Evolutionary conservation across 768 basidiomycete species (phyloP).

Genomic region (Trichaptum fuscoviolaceum): DNA sequence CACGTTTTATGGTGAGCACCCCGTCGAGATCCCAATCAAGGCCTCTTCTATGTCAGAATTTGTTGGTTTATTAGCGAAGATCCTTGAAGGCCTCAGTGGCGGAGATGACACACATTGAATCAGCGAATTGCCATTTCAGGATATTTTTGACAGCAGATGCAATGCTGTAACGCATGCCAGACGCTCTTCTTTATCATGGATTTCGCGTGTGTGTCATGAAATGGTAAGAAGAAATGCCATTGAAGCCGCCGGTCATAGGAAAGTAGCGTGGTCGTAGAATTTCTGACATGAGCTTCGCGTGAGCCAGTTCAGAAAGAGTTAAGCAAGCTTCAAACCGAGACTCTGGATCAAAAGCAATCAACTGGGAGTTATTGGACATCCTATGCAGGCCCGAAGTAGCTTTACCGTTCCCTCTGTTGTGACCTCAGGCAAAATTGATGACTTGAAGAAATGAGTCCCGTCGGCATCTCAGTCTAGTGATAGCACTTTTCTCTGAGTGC

Average conservation of each 20-base stretch:
- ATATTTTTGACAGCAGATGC: not conserved
- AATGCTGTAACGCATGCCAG: not conserved
- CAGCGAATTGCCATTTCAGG: not conserved
- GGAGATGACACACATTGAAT: not conserved
- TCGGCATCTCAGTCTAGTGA: too few species aligned
- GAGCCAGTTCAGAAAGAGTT: not conserved
- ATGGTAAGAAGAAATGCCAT: not conserved
- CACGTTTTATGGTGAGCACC: not conserved
- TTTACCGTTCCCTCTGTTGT: too few species aligned
- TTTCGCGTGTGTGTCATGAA: not conserved
- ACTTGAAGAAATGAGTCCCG: too few species aligned
- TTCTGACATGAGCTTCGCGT: not conserved
- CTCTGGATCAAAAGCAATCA: too few species aligned
- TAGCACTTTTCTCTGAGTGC: too few species aligned
- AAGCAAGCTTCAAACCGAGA: too few species aligned
- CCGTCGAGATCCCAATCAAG: not conserved
- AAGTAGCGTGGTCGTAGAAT: not conserved
- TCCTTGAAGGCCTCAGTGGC: not conserved
- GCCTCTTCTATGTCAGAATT: not conserved
- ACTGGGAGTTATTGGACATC: too few species aligned
- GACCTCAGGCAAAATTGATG: too few species aligned
- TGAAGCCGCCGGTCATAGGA: not conserved
- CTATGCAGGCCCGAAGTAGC: too few species aligned
- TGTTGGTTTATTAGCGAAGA: not conserved
- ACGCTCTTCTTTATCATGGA: not conserved